Evolutionary conservation across 2,329 filamentous ascomycete species (phyloP), one percentile per base, ranked within the genome.

Genomic region (Ceratocystis harringtonii): DNA sequence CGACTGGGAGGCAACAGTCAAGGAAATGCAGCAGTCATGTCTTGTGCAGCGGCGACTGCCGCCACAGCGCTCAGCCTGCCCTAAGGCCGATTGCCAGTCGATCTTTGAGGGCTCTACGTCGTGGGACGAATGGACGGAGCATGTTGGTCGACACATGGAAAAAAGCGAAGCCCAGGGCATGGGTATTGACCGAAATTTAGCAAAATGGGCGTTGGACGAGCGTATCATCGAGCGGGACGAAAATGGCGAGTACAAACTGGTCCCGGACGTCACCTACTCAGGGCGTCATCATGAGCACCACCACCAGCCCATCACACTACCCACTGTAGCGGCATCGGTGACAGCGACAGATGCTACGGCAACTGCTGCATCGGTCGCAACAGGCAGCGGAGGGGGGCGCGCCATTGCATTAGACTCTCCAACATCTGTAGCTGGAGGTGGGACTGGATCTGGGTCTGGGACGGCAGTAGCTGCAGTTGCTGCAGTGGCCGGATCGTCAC

Each of bases 61-160:
- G 0, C 92, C 92, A 0, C 81, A 84, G 66, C 78, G 80, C 41
- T 90, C 89, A 60, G 81, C 87, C 0, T 92, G 89, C 69, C 84
- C 84, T 0, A 85, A 84, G 70, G 77, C 80, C 0, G 89, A 90
- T 70, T 97, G 92, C 72, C 77, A 81, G 10, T 81, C 81, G 62
- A 75, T 79, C 0, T 96, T 96, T 71, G 80, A 84, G 65, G 91
- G 90, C 0, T 76, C 80, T 0, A 82, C 81, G 1, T 88, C 87
- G 7, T 96, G 92, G 92, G 90, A 96, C 66, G 85, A 90, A 70
- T 89, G 91, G 76, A 94, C 94, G 67, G 92, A 97, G 73, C 92
- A 97, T 73, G 87, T 96, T 0, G 92, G 92, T 0, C 81, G 87
- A 60, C 92, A 97, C 73, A 87, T 95, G 79, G 92, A 96, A 74